Base-by-base conservation (phyloP, 495 filamentous ascomycete species). In the Xanthoparmelia taractica region DNA sequence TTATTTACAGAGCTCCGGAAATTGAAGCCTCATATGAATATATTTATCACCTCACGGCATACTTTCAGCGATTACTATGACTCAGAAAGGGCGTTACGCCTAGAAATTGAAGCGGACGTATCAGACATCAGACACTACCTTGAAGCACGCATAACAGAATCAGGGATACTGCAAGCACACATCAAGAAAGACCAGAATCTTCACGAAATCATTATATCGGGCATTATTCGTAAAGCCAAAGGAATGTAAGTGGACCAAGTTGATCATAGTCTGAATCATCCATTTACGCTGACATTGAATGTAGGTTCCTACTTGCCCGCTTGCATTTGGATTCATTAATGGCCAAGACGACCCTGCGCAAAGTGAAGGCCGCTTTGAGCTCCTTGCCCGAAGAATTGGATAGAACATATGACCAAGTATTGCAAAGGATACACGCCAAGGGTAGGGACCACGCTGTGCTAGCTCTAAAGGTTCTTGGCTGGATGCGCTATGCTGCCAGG, bases 61-160 rank as follows among this genome's bases (percentile, higher is more conserved):
- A 71, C 66, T 33, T 66, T 55, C 4, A 57, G 66, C 1, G 68
- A 70, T 13, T 29, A 48, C 48, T 47, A 61, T n/a, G 33, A 38
- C 36, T 67, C 74, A 34, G 36, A 68, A 36, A 59, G 33, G 0
- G 37, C 45, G 20, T 18, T 60, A 20, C 55, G 12, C 20, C 23
- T 74, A 2, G 67, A 73, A 43, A 74, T 78, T 12, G 48, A 59
- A 52, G 72, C 73, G 2, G 25, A 36, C 13, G 63, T 67, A 0
- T 34, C 64, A 17, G 75, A 78, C 57, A 58, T 78, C 11, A 34
- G 38, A 60, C 57, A 23, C 37, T 78, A 73, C 57, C 25, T 77
- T 13, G 29, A 67, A 18, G 31, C 33, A 4, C 52, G 60, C 6
- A 58, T 69, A 25, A 48, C 40, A 43, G 52, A 34, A 29, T 48